phyloP scores from a whole-genome alignment of 305 asterid genomes.

The Galium porrigens region DNA sequence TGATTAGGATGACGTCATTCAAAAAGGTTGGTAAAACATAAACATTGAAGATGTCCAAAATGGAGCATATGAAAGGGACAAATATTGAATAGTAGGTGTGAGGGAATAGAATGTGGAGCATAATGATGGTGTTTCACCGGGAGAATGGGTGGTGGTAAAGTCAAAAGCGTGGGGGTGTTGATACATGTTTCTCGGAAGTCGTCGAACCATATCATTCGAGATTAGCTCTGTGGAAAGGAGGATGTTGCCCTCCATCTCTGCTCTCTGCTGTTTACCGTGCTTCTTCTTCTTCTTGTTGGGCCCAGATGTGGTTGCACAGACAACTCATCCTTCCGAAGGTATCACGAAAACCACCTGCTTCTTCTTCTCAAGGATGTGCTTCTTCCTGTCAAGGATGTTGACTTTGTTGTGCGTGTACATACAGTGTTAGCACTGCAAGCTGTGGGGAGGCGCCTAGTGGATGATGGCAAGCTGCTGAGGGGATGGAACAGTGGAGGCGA shows the following conservation, averaged over 20 bases:
- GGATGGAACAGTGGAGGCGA: slow-evolving; percentile 28
- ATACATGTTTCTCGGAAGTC: not conserved
- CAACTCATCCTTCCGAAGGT: slow-evolving; percentile 34
- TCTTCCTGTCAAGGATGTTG: too few species aligned
- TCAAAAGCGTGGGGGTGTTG: not conserved
- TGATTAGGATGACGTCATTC: too few species aligned
- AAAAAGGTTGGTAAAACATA: too few species aligned
- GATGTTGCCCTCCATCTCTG: not conserved
- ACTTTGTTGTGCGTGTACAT: not conserved
- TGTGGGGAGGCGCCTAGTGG: slow-evolving; percentile 21
- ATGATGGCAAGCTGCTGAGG: slow-evolving; percentile 21
- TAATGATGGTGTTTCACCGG: too few species aligned
- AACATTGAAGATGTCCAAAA: too few species aligned
- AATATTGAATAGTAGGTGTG: too few species aligned
- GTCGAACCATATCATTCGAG: not conserved
- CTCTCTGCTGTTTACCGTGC: slow-evolving; percentile 15
- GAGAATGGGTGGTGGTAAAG: not conserved
- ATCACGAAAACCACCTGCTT: not conserved
- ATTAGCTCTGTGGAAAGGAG: too few species aligned
- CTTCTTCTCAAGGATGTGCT: too few species aligned
- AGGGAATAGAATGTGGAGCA: too few species aligned
- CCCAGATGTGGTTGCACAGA: slow-evolving; percentile 12
- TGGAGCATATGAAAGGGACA: too few species aligned
- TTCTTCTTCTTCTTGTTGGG: not conserved
- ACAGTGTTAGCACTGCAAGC: slow-evolving; percentile 32